Conservation (phyloP, 495 filamentous ascomycete species). For the Glonium stellatum region DNA sequence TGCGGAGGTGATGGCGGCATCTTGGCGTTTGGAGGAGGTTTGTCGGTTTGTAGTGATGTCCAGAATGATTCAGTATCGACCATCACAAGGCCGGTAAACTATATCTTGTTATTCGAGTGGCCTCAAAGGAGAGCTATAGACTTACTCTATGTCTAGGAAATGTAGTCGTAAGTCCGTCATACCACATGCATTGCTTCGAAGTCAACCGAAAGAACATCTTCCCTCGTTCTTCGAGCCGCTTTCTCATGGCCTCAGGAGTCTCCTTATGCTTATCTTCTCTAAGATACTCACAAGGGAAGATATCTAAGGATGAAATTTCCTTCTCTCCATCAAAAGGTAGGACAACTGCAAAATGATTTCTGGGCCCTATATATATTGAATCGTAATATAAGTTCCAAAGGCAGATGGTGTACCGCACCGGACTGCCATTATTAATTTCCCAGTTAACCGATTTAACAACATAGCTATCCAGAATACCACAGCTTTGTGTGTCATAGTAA, state of each 20-base stretch:
- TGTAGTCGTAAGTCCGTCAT: slow-evolving; percentile 17
- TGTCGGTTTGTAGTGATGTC: slow-evolving; percentile 10
- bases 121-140: background rate
- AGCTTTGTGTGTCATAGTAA: slow-evolving; percentile 16
- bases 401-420: slow-evolving; percentile 8
- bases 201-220: slow-evolving; percentile 17
- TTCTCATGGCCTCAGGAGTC: slow-evolving; percentile 4
- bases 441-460: slow-evolving; percentile 16
- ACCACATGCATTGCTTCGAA: slow-evolving; percentile 22
- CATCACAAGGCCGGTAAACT: slow-evolving; percentile 20
- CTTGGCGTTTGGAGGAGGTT: slow-evolving; percentile 6
- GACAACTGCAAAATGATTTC: background rate
- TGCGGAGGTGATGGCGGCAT: slow-evolving; percentile 12
- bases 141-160: slow-evolving; percentile 19
- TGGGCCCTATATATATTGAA: slow-evolving; percentile 12
- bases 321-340: slow-evolving; percentile 7
- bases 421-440: slow-evolving; percentile 18
- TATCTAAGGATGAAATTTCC: slow-evolving; percentile 9
- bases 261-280: slow-evolving; percentile 13
- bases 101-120: background rate
- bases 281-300: slow-evolving; percentile 21
- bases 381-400: slow-evolving; percentile 20
- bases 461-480: slow-evolving; percentile 15
- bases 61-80: slow-evolving; percentile 19
- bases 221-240: slow-evolving; percentile 16